Evolutionary conservation across 176 grass and related monocot genomes (phyloP), one percentile per base, ranked within the genome.

Genomic region (Oryza coarctata): DNA sequence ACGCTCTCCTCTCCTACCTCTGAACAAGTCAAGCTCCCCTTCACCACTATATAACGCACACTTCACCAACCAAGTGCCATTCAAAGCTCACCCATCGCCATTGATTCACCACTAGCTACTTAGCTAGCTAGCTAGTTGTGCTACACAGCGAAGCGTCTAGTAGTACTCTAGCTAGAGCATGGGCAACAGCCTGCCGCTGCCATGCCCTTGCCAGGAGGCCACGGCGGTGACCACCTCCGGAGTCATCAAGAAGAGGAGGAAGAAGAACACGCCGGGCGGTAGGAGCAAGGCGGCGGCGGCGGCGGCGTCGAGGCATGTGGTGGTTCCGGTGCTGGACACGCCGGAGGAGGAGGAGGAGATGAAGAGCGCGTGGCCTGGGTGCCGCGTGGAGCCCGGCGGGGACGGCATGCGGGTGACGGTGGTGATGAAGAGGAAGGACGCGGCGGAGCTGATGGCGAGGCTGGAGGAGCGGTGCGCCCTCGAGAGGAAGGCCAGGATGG

Each of bases 361-460:
- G 31, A 76, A 62, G 80, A 58, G 3, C 28, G 49, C 38, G 31
- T 75, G 76, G 82, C 70, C 31, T 7, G 76, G 77, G 29, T 74
- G 75, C 30, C 38, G 13, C 9, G 87, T 80, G 82, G 52, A 80
- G 79, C 17, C 29, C 65, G 52, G 23, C 26, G 86, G 30, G 0
- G 60, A 27, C 23, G 73, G 38, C 1, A 18, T 83, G 18, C 86
- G 64, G 61, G 41, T 93, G 78, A 90, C 67, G 85, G 77, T 93
- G 36, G 88, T 88, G 91, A 52, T 93, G 85, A 80, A 31, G 55
- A 85, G 73, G 88, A 80, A 85, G 78, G 82, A 90, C 57, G 88
- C 76, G 57, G 82, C 70, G 38, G 85, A 80, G 82, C 65, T 93
- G 39, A 61, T 93, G 68, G 71, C 82, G 25, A 47, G 71, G 82